Base-by-base conservation (phyloP, 441 rosid genomes). In the Manihot esculenta region DNA sequence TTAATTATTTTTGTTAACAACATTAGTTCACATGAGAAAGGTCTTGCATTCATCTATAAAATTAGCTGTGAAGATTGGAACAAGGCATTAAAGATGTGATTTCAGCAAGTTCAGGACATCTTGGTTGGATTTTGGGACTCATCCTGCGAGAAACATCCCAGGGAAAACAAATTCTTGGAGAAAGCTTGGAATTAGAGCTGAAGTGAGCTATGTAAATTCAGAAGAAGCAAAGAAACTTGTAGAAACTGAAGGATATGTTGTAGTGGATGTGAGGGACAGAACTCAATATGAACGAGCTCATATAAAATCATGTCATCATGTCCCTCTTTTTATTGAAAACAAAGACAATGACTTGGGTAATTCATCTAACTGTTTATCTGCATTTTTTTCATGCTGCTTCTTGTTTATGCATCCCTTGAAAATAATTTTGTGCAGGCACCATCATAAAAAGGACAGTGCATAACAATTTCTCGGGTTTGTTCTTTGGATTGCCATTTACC, bases 401-500 rank as follows among this genome's bases (percentile, higher is more conserved):
- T 27, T 73, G 26, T 63, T 60, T 57, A 18, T 35, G 15, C 47
- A 60, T 62, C 13, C 21, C 11, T 35, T 13, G 55, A 1, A 23
- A n/a, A 47, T 64, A 42, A 44, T 42, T 67, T 69, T 79, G 18
- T 73, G 73, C 89, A 94, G 99, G 94, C 7, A 94, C 99, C 1
- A 72, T 92, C 42, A 61, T 94, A 61, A 87, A 85, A 82, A 92
- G 97, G 85, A 85, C 89, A 3, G 72, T 90, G 80, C 99, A 92
- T 86, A 94, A 92, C 81, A 94, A 92, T 68, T 94, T 94, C 79
- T 79, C 97, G 17, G 97, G 99, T 23, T 79, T 92, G 64, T 88
- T 94, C 84, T 94, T 81, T 60, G 97, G 99, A 62, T 71, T 92
- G 81, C 85, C 90, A 27, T 92, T 92, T 71, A 94, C 98, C 0